Conservation (phyloP, 2,329 filamentous ascomycete genomes). For the Fusarium sp. region DNA sequence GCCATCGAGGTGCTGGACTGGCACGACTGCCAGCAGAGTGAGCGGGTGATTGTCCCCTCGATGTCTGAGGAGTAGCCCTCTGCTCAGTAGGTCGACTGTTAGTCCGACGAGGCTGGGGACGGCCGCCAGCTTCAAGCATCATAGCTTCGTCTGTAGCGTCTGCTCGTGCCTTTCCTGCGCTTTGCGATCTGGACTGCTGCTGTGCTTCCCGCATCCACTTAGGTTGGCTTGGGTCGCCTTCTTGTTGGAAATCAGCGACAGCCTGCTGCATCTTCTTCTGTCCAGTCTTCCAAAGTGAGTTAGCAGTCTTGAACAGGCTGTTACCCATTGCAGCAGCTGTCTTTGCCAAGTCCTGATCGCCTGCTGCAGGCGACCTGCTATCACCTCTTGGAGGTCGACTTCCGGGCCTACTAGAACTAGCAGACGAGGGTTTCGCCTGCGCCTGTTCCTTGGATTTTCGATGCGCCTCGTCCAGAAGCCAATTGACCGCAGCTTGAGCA, state of each 20-base stretch:
- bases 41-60: slow-evolving; percentile 62
- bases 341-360: slow-evolving; percentile 80
- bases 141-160: slow-evolving; percentile 77
- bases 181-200: slow-evolving; percentile 55
- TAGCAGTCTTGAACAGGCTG: slow-evolving; percentile 91
- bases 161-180: slow-evolving; percentile 45
- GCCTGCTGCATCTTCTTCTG: slow-evolving; percentile 94
- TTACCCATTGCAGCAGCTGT: slow-evolving; percentile 84
- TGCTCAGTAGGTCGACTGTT: slow-evolving; percentile 43
- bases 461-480: slow-evolving; percentile 91
- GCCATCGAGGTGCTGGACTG: slow-evolving; percentile 66
- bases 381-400: slow-evolving; percentile 52
- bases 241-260: slow-evolving; percentile 82
- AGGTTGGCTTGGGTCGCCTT: slow-evolving; percentile 80
- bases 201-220: slow-evolving; percentile 90
- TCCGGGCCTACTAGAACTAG: slow-evolving; percentile 45
- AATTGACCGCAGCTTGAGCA: slow-evolving; percentile 87
- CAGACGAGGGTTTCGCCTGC: slow-evolving; percentile 59
- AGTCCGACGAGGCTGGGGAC: slow-evolving; percentile 57
- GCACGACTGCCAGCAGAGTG: slow-evolving; percentile 56
- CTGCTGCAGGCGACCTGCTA: slow-evolving; percentile 62
- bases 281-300: slow-evolving; percentile 92
- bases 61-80: slow-evolving; percentile 45
- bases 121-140: slow-evolving; percentile 76
- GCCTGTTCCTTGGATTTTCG: slow-evolving; percentile 80